Evolutionary conservation across 805 yeast species (phyloP).

Genomic region (Jamesozyma piceae): DNA sequence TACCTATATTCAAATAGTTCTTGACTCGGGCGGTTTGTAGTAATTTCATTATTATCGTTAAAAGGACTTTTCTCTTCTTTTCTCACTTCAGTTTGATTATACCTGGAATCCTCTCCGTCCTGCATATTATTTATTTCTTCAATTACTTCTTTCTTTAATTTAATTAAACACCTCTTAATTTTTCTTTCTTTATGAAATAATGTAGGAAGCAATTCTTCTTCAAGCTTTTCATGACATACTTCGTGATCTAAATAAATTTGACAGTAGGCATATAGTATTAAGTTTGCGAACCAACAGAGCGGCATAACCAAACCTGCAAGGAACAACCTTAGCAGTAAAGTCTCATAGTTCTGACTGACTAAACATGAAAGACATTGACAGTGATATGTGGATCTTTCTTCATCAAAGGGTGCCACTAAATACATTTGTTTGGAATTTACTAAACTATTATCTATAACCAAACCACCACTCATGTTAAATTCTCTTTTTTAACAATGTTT

Average conservation of each 20-base stretch:
- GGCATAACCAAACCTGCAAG: conserved; percentile 21
- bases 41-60: not conserved
- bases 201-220: conserved; percentile 24
- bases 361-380: conserved; percentile 23
- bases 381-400: conserved; percentile 1
- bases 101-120: not conserved
- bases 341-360: conserved; percentile 1
- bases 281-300: conserved; percentile 14
- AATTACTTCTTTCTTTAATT: not conserved
- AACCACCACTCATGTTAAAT: not conserved
- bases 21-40: not conserved
- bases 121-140: not conserved
- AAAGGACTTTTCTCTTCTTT: not conserved
- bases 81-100: not conserved
- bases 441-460: not conserved
- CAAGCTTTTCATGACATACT: conserved; percentile 15
- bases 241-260: conserved; percentile 18
- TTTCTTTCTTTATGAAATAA: conserved; percentile 14
- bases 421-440: conserved; percentile 1
- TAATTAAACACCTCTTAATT: conserved; percentile 3
- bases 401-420: conserved; percentile 14
- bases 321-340: conserved; percentile 10
- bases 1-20: conserved; percentile 4
- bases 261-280: conserved; percentile 13
- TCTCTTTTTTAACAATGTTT: too few relatives aligned